These are phyloP conservation scores for Cladophialophora chaetospira DNA, from an alignment of 2,329 filamentous ascomycete genomes.

Conservation along the genomic window DNA sequence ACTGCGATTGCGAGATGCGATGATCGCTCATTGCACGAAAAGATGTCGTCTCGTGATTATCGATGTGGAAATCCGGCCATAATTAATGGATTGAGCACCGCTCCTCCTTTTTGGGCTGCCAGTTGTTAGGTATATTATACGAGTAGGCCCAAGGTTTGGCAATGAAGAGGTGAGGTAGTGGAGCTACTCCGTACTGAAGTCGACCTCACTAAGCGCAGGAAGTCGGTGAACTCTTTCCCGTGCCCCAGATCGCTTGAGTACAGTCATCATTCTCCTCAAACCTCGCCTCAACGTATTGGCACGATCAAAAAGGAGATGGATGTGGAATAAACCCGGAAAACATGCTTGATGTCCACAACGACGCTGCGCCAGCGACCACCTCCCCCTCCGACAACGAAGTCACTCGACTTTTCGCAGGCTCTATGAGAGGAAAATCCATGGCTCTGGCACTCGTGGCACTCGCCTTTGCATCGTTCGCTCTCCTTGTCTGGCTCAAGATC, in stretches of 20 bases:
- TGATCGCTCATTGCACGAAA: too few relatives aligned
- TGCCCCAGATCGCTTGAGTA: not conserved
- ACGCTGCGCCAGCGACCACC: too few relatives aligned
- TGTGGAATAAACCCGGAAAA: not conserved
- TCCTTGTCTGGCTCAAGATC: slow-evolving; percentile 26
- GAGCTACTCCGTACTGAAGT: not conserved
- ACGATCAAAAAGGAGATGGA: not conserved
- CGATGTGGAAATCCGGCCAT: too few relatives aligned
- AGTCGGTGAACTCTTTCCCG: not conserved
- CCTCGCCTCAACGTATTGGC: not conserved
- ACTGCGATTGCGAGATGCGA: too few relatives aligned
- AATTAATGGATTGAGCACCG: too few relatives aligned
- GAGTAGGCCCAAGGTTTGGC: too few relatives aligned
- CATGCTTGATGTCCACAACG: not conserved
- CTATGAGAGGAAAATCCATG: not conserved
- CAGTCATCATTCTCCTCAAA: not conserved
- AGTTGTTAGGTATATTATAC: too few relatives aligned
- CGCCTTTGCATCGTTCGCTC: slow-evolving; percentile 8
- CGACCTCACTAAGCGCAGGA: not conserved
- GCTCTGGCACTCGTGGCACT: slow-evolving; percentile 5
- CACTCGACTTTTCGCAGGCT: not conserved
- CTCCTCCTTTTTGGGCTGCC: too few relatives aligned
- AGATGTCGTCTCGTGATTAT: not conserved
- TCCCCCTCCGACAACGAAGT: not conserved
- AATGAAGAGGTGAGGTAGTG: not conserved